phyloP scores from a whole-genome alignment of 225 moss, liverwort and hornwort species.

The Pseudisothecium myosuroides region DNA sequence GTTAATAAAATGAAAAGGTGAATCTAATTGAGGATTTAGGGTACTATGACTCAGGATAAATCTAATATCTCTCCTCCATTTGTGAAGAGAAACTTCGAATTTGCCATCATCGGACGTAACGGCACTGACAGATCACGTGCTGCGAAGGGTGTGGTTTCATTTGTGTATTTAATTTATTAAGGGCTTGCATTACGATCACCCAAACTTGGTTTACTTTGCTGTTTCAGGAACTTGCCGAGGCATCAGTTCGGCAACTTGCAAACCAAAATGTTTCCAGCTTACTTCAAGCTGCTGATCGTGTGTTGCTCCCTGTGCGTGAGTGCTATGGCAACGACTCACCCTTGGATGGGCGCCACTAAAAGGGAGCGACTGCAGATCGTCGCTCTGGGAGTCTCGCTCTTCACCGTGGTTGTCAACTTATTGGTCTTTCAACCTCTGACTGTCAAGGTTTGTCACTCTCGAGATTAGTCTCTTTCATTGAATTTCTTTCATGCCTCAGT shows the following conservation, averaged over 20 bases:
- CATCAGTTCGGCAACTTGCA: conserved; percentile 94
- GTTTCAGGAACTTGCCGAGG: conserved; percentile 68
- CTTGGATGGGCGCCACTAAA: conserved; percentile 36
- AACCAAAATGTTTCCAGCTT: conserved; percentile 65
- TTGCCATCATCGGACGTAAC: neutral
- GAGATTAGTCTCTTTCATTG: neutral
- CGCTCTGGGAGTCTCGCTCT: conserved; percentile 40
- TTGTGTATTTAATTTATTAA: neutral
- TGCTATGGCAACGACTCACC: conserved; percentile 51
- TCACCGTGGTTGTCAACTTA: conserved; percentile 48
- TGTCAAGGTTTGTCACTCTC: conserved; percentile 43
- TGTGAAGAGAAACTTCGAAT: neutral
- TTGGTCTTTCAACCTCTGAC: conserved; percentile 60
- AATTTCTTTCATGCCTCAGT: neutral
- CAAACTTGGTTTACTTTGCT: neutral
- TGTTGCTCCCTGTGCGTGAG: conserved; percentile 39
- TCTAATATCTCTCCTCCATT: neutral
- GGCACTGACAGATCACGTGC: neutral
- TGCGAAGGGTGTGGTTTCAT: neutral
- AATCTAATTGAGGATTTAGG: neutral
- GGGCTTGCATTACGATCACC: neutral
- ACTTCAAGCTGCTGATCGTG: conserved; percentile 49
- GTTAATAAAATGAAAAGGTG: neutral
- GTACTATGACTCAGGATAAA: no score
- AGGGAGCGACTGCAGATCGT: conserved; percentile 63